Evolutionary conservation across 2,329 filamentous ascomycete genomes (phyloP), one percentile per base, ranked within the genome.

Genomic region (Hansfordia pulvinata): DNA sequence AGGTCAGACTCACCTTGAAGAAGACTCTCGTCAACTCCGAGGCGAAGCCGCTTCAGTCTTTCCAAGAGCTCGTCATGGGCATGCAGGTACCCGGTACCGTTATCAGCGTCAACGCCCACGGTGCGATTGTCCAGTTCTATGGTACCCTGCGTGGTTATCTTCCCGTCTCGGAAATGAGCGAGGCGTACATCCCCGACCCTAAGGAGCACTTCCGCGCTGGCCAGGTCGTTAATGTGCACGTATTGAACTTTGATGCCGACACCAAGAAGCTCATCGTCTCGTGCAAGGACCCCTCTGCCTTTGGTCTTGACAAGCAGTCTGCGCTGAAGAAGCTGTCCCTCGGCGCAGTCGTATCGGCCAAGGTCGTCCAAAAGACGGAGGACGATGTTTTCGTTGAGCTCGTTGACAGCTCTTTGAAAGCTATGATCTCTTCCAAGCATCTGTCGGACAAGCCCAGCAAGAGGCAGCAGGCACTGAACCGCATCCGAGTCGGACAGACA

Each of bases 151-250:
- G 74, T 37, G 92, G 80, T 7, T 98, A 92, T 58, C 64, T 98
- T 29, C 90, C 90, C 3, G 76, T 93, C 1, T 82, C 82, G 2
- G 88, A 98, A 53, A 98, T 98, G 90, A 96, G 90, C 48, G 90
- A 98, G 49, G 85, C 86, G 8, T 94, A 79, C 46, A 94, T 98
- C 43, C 71, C 79, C 38, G 81, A 94, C 43, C 85, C 90, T 4
- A 72, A 70, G 23, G 76, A 92, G 43, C 86, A 96, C 53, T 98
- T 98, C 59, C 75, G 78, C 19, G 56, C 75, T 22, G 92, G 90
- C 1, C 90, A 98, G 49, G 88, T 93, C 2, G 78, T 98, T 37
- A 92, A 74, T 42, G 81, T 94, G 12, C 82, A 88, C 43, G 74
- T 92, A n/a, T 53, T 93, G 18, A 80, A 77, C 26, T 73, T 94